Conservation (phyloP, 371 early-diverging fungal species). For the Apophysomyces elegans region DNA sequence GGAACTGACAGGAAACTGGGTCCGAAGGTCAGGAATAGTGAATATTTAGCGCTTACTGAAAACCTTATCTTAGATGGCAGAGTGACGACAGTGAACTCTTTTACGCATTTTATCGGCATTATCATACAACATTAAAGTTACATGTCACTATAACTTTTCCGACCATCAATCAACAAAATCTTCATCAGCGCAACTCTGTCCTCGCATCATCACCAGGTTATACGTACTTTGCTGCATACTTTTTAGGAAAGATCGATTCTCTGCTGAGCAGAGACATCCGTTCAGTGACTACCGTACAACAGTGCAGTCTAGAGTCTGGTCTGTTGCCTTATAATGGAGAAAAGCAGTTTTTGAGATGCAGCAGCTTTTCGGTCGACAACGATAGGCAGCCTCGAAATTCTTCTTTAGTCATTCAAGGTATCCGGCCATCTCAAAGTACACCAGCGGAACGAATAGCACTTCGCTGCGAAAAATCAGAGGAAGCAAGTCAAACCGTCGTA, state of each 20-base stretch:
- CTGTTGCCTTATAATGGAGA: neutral
- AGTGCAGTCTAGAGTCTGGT: slow-evolving; percentile 1
- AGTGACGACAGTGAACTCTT: slow-evolving; percentile 65
- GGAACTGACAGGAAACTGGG: slow-evolving; percentile 54
- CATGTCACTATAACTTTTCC: slow-evolving; percentile 36
- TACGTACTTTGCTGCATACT: slow-evolving; percentile 54
- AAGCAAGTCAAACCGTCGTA: neutral
- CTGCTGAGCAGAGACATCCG: slow-evolving; percentile 54
- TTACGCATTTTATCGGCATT: slow-evolving; percentile 62
- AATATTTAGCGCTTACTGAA: neutral
- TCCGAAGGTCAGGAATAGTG: slow-evolving; percentile 31
- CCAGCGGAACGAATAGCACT: neutral
- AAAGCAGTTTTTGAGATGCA: slow-evolving; percentile 26
- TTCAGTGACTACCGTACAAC: slow-evolving; percentile 53
- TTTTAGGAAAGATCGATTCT: slow-evolving; percentile 53
- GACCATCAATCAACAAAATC: slow-evolving; percentile 24
- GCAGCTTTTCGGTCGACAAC: slow-evolving; percentile 3
- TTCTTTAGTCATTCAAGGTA: neutral
- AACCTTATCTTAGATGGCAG: slow-evolving; percentile 44
- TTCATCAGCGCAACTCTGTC: slow-evolving; percentile 35
- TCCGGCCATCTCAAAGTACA: neutral
- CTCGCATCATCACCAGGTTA: slow-evolving; percentile 58
- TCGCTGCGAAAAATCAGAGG: neutral
- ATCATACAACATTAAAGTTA: slow-evolving; percentile 46
- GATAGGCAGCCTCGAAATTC: neutral